phyloP scores from a whole-genome alignment of 75 land plant species.

The Selaginella moellendorffii region DNA sequence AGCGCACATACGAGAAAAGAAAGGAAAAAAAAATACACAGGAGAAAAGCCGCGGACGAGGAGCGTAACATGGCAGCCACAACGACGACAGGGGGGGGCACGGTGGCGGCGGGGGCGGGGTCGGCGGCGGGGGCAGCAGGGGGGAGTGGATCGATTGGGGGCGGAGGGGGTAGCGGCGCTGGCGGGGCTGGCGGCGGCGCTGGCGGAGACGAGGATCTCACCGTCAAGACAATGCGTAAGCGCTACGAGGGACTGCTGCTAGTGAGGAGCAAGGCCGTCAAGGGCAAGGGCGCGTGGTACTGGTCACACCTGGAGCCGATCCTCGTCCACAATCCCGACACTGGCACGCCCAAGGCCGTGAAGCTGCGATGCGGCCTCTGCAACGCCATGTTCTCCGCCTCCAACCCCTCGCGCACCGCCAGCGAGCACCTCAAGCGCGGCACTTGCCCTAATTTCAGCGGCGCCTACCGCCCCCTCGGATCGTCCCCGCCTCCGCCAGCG shows the following conservation, averaged over 20 bases:
- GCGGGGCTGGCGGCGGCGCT: background rate
- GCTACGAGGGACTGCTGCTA: conserved; percentile 58
- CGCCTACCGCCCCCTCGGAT: conserved; percentile 35
- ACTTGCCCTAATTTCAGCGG: conserved; percentile 64
- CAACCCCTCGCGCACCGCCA: conserved; percentile 79
- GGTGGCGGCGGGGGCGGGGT: background rate
- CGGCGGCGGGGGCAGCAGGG: background rate
- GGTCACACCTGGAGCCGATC: conserved; percentile 66
- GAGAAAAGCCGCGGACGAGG: too few species aligned
- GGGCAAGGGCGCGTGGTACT: conserved; percentile 94
- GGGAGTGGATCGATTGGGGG: background rate
- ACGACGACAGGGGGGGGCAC: background rate
- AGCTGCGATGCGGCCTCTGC: conserved; percentile 65
- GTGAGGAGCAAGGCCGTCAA: conserved; percentile 71
- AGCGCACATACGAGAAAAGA: too few species aligned
- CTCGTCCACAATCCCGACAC: conserved; percentile 41
- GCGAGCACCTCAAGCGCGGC: conserved; percentile 81
- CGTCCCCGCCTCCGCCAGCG: conserved; percentile 13
- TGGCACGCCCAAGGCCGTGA: conserved; percentile 57
- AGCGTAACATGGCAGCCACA: background rate
- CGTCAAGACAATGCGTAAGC: conserved; percentile 43
- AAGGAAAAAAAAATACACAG: too few species aligned
- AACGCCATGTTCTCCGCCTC: conserved; percentile 74
- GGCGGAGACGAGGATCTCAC: conserved; percentile 38
- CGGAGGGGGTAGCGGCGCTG: background rate